Conservation (phyloP, 495 filamentous ascomycete genomes). For the Penicillium fimorum region DNA sequence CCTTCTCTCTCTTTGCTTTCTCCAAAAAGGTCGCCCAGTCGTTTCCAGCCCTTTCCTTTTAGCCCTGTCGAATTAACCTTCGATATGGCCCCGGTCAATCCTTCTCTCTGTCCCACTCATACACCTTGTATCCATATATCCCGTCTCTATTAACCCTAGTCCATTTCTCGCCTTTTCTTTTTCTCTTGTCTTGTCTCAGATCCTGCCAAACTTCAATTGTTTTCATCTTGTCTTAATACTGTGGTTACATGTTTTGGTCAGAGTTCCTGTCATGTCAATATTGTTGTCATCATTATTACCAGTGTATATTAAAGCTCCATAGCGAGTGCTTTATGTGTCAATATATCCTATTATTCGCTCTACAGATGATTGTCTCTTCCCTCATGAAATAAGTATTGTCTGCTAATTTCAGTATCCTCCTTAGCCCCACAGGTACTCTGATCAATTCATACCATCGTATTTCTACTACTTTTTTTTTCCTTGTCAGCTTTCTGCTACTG, state of each 20-base stretch:
- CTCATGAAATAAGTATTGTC: not conserved
- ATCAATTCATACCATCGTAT: not conserved
- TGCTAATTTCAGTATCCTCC: not conserved
- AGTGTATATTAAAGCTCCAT: not conserved
- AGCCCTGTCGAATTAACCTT: not conserved
- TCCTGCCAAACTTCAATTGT: not conserved
- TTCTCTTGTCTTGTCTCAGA: not conserved
- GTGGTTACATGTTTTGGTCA: conserved; percentile 7
- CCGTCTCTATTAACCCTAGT: not conserved
- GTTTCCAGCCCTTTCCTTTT: conserved; percentile 8
- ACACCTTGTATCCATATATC: not conserved
- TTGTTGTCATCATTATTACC: conserved; percentile 2
- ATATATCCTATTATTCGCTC: not conserved
- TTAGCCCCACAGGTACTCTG: not conserved
- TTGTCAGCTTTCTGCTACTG: not conserved
- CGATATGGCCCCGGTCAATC: not conserved
- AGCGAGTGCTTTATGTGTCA: not conserved
- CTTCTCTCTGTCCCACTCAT: not conserved
- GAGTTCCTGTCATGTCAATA: not conserved
- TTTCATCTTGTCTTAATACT: conserved; percentile 5
- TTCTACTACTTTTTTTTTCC: not conserved
- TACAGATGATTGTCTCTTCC: not conserved
- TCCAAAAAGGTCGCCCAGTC: conserved; percentile 15
- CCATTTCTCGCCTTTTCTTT: not conserved
- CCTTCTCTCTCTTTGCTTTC: conserved; percentile 6